Percentiles rank a stretch among this genome's conserved stretches.
Conservation (phyloP, 2,329 filamentous ascomycete genomes). For the Fusarium siculi region DNA sequence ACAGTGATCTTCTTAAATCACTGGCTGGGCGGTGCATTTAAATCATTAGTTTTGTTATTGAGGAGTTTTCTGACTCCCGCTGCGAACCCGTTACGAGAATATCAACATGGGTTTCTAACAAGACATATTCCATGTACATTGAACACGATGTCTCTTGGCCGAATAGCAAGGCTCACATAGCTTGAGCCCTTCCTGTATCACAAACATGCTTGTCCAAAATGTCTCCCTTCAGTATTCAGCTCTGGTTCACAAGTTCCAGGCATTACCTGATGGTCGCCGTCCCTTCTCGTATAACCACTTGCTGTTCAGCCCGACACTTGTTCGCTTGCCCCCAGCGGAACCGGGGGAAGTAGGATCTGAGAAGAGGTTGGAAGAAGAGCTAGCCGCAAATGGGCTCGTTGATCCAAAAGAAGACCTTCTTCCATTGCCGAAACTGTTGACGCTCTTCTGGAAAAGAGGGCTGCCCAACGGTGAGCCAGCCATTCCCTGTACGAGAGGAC, state of each 20-base stretch:
- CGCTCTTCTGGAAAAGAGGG: constrained; percentile 74
- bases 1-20: background rate
- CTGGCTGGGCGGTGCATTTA: background rate
- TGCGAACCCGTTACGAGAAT: background rate
- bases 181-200: constrained; percentile 10
- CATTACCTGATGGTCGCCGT: constrained; percentile 62
- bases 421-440: constrained; percentile 62
- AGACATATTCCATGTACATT: background rate
- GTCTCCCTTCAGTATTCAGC: constrained; percentile 1
- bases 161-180: constrained; percentile 5
- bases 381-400: constrained; percentile 62
- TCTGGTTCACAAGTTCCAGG: constrained; percentile 50
- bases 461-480: constrained; percentile 55
- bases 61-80: background rate
- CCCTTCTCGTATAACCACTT: constrained; percentile 96
- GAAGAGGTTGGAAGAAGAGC: constrained; percentile 60
- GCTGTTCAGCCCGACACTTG: constrained; percentile 83
- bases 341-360: constrained; percentile 76
- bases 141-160: background rate
- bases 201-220: constrained; percentile 15
- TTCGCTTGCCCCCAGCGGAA: constrained; percentile 72
- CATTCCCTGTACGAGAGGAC: constrained; percentile 53
- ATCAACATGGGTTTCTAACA: constrained; percentile 4
- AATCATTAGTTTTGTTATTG: constrained; percentile 21
- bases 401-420: constrained; percentile 72